Evolutionary conservation across 305 asterid species (phyloP), one percentile per base, ranked within the genome.

Genomic region (Striga hermonthica): DNA sequence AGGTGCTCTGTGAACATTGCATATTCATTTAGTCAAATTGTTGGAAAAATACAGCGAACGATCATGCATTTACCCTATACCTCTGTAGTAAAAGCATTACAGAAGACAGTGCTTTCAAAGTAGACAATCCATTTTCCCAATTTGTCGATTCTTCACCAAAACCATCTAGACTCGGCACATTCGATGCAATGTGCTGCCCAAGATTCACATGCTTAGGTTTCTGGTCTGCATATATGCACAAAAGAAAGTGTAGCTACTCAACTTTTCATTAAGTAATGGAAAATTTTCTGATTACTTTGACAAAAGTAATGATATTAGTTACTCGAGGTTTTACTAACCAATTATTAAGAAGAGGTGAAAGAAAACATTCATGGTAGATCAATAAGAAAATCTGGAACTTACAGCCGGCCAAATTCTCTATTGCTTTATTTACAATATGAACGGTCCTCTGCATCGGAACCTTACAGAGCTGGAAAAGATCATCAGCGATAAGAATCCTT

Each of bases 381-480:
- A 68, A 7, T 47, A 62, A 16, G n/a, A 58, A 56, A 56, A 34
- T 7, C 14, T 22, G 69, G 65, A 56, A 82, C 99, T 74, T 81
- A 93, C 99, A 90, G 76, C 97, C 91, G 66, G 91, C 78, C 80
- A 85, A 77, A 57, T 82, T 90, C 67, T 81, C 90, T 60, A 83
- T 58, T 69, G 83, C 83, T 71, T 79, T 88, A 76, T 77, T 75
- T 14, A 93, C 88, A 57, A 87, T 84, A 72, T 77, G 71, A 43
- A 81, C 78, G 39, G 88, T 85, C 83, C 79, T 88, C 86, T 79
- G 87, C 65, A 76, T 63, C 15, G 97, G 93, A 61, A 85, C 82
- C 70, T 84, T 84, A 64, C 91, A 86, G 31, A 88, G 88, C 86
- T 88, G 95, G 89, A 90, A 93, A 64, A 93, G 95, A 76, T 93